phyloP scores from a whole-genome alignment of 1,284 basidiomycete genomes.

The Cutaneotrichosporon sp. region DNA sequence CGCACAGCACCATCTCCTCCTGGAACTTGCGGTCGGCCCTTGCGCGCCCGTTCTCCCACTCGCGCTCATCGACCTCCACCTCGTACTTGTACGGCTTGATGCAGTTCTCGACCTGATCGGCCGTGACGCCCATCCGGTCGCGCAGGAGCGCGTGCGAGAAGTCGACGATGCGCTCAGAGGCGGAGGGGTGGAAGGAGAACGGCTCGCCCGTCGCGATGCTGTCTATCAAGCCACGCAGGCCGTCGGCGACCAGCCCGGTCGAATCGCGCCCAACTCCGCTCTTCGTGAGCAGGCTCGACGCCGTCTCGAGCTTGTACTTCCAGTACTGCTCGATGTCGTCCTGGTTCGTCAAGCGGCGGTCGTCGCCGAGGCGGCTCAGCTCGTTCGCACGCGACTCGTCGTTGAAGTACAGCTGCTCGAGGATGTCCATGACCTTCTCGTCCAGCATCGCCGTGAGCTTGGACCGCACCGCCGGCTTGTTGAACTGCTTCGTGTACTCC shows the following conservation, averaged over 20 bases:
- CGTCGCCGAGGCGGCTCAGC: slow-evolving; percentile 69
- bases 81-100: slow-evolving; percentile 99
- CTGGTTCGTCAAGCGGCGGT: slow-evolving; percentile 61
- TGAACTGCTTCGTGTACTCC: slow-evolving; percentile 79
- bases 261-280: slow-evolving; percentile 94
- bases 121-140: slow-evolving; percentile 86
- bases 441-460: slow-evolving; percentile 91
- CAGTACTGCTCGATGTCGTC: slow-evolving; percentile 89
- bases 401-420: slow-evolving; percentile 96
- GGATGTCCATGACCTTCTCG: slow-evolving; percentile 93
- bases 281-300: slow-evolving; percentile 88
- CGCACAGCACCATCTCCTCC: slow-evolving; percentile 81
- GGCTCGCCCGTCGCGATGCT: slow-evolving; percentile 84
- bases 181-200: slow-evolving; percentile 84
- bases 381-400: slow-evolving; percentile 76
- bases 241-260: slow-evolving; percentile 93
- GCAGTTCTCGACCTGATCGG: slow-evolving; percentile 99
- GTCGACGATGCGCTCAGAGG: slow-evolving; percentile 83
- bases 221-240: slow-evolving; percentile 84
- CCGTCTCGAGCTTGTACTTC: slow-evolving; percentile 93
- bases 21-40: slow-evolving; percentile 77
- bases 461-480: slow-evolving; percentile 81
- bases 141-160: slow-evolving; percentile 91
- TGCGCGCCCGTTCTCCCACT: slow-evolving; percentile 85
- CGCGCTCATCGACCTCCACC: slow-evolving; percentile 72